Percentiles rank a stretch among this genome's conserved stretches.
Conservation (phyloP, 495 filamentous ascomycete species). For the Clohesyomyces aquaticus region DNA sequence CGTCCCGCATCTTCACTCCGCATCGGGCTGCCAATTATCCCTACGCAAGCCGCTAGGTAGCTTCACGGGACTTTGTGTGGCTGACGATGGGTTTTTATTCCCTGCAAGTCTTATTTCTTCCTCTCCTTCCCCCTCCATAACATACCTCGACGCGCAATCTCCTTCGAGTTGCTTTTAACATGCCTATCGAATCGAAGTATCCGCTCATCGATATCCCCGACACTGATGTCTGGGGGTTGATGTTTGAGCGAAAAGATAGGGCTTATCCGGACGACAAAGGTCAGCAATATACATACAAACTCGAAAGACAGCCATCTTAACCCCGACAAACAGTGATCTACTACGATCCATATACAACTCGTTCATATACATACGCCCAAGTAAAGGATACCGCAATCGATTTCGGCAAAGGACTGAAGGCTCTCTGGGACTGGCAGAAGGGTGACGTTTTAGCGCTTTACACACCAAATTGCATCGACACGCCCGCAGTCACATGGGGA, state of each 20-base stretch:
- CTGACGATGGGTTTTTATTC: not conserved
- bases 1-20: not conserved
- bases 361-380: conserved; percentile 74
- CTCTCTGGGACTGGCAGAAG: conserved; percentile 75
- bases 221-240: conserved; percentile 71
- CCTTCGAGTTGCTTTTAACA: conserved; percentile 39
- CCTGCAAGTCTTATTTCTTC: not conserved
- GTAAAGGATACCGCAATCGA: conserved; percentile 65
- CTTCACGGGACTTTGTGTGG: conserved; percentile 3
- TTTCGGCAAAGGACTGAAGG: conserved; percentile 79
- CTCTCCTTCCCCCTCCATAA: conserved; percentile 8
- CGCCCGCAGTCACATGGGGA: conserved; percentile 68
- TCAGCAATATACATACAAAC: conserved; percentile 34
- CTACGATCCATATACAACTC: conserved; percentile 71
- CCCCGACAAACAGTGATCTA: conserved; percentile 67
- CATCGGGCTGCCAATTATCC: conserved; percentile 1
- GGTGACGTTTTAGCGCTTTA: conserved; percentile 59
- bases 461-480: conserved; percentile 51
- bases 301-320: not conserved
- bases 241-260: conserved; percentile 76
- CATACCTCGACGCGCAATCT: not conserved
- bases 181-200: conserved; percentile 63
- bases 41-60: not conserved
- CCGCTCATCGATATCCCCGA: conserved; percentile 63
- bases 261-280: conserved; percentile 70